Percentiles rank a stretch among this genome's conserved stretches.
Conservation (phyloP, 2,329 filamentous ascomycete species). For the Mariannaea sp. region DNA sequence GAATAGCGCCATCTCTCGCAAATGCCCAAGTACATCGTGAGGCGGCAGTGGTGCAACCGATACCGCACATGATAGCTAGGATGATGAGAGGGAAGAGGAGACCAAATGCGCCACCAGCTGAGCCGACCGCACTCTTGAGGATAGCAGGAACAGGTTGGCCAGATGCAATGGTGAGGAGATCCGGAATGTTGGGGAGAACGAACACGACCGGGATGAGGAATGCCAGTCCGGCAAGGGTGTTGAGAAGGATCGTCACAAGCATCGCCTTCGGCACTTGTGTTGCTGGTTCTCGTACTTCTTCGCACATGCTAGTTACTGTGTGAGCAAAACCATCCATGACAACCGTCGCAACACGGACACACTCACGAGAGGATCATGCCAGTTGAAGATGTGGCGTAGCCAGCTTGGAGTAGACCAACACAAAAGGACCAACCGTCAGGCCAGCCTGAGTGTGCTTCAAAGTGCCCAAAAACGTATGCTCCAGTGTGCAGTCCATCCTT, state of each 20-base stretch:
- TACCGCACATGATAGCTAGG: conserved; percentile 67
- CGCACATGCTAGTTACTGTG: conserved; percentile 63
- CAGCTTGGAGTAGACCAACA: conserved; percentile 72
- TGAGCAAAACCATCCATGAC: not conserved
- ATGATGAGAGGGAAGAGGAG: conserved; percentile 67
- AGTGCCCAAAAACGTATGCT: conserved; percentile 67
- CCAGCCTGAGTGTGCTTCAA: conserved; percentile 73
- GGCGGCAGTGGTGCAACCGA: conserved; percentile 69
- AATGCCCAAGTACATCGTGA: conserved; percentile 71
- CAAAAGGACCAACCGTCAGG: conserved; percentile 72
- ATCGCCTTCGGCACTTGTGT: conserved; percentile 75
- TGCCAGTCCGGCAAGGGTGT: conserved; percentile 67
- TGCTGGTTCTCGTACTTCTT: conserved; percentile 69
- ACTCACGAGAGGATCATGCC: conserved; percentile 80
- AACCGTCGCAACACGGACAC: not conserved
- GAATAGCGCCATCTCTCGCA: conserved; percentile 70
- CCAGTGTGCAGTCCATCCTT: conserved; percentile 68
- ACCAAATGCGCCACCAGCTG: conserved; percentile 61
- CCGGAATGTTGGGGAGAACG: conserved; percentile 65
- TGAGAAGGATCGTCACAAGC: conserved; percentile 69
- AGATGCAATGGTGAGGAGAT: not conserved
- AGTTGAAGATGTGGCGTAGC: conserved; percentile 75
- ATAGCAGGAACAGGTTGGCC: conserved; percentile 2
- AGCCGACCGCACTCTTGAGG: conserved; percentile 56
- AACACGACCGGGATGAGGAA: conserved; percentile 73